Evolutionary conservation across 768 basidiomycete species (phyloP).

Genomic region (Lactarius vividus): DNA sequence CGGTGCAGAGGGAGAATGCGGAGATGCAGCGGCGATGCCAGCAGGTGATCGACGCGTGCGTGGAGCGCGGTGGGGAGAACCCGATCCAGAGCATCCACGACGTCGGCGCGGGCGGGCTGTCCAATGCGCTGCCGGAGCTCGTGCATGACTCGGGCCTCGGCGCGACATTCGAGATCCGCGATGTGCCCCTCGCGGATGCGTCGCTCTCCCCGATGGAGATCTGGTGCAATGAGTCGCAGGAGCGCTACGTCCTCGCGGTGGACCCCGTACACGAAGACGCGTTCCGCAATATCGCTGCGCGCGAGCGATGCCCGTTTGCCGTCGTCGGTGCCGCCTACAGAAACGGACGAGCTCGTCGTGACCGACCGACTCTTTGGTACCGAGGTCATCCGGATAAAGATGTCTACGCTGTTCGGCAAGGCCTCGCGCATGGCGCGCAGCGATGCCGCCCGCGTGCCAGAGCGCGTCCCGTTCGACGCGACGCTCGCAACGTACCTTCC

Average conservation of each 20-base stretch:
- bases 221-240: constrained; percentile 99
- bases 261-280: constrained; percentile 54
- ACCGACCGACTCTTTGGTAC: constrained; percentile 78
- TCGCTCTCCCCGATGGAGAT: constrained; percentile 99
- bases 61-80: constrained; percentile 53
- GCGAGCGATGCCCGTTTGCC: constrained; percentile 93
- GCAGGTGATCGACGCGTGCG: constrained; percentile 94
- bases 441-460: constrained; percentile 48
- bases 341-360: constrained; percentile 79
- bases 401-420: constrained; percentile 96
- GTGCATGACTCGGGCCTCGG: constrained; percentile 96
- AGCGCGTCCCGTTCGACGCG: constrained; percentile 62
- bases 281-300: constrained; percentile 75
- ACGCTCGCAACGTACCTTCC: constrained; percentile 67
- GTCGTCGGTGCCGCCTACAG: constrained; percentile 86
- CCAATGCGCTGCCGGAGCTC: constrained; percentile 94
- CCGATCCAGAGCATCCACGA: constrained; percentile 98
- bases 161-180: constrained; percentile 88
- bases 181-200: constrained; percentile 86
- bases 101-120: constrained; percentile 95
- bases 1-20: constrained; percentile 95
- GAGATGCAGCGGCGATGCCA: constrained; percentile 98
- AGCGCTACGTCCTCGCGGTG: constrained; percentile 94
- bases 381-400: constrained; percentile 84
- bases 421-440: constrained; percentile 85